Evolutionary conservation across 805 yeast genomes (phyloP).

Genomic region (Nakazawaea peltata): DNA sequence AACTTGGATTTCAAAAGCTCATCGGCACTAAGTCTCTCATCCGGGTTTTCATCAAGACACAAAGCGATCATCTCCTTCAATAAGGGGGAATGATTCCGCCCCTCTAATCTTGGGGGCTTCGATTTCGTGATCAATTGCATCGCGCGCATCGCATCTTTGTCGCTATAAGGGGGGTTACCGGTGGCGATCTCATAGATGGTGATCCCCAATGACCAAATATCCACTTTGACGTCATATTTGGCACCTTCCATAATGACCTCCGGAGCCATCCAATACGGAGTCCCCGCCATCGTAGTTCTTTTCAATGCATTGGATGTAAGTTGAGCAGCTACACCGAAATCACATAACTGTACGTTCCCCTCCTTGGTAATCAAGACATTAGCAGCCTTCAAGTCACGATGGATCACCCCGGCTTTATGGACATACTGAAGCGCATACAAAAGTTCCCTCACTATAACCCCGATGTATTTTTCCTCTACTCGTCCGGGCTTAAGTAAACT

Average conservation of each 20-base stretch:
- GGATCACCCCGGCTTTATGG: conserved; percentile 87
- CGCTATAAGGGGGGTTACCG: conserved; percentile 96
- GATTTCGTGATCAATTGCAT: conserved; percentile 89
- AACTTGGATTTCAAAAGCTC: conserved; percentile 72
- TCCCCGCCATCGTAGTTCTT: conserved; percentile 92
- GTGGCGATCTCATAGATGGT: conserved; percentile 92
- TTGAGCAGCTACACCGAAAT: conserved; percentile 97
- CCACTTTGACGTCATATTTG: conserved; percentile 84
- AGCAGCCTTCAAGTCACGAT: conserved; percentile 95
- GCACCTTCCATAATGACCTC: conserved; percentile 93
- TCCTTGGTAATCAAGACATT: conserved; percentile 83
- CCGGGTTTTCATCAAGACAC: conserved; percentile 91
- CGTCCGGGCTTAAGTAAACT: conserved; percentile 81
- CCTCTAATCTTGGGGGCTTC: conserved; percentile 93
- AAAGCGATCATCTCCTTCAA: conserved; percentile 85
- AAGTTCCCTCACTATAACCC: conserved; percentile 80
- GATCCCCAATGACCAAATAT: conserved; percentile 95
- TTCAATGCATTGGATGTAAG: conserved; percentile 65
- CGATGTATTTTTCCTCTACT: conserved; percentile 75
- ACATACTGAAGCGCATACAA: conserved; percentile 71
- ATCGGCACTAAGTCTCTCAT: conserved; percentile 81
- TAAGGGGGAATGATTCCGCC: conserved; percentile 66
- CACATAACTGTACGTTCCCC: conserved; percentile 88
- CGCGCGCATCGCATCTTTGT: conserved; percentile 89
- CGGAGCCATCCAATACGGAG: conserved; percentile 99